Percentiles rank a stretch among this genome's conserved stretches.
These are phyloP conservation scores for Iris pallida DNA, from an alignment of 116 monocot species.

Conservation along the genomic window DNA sequence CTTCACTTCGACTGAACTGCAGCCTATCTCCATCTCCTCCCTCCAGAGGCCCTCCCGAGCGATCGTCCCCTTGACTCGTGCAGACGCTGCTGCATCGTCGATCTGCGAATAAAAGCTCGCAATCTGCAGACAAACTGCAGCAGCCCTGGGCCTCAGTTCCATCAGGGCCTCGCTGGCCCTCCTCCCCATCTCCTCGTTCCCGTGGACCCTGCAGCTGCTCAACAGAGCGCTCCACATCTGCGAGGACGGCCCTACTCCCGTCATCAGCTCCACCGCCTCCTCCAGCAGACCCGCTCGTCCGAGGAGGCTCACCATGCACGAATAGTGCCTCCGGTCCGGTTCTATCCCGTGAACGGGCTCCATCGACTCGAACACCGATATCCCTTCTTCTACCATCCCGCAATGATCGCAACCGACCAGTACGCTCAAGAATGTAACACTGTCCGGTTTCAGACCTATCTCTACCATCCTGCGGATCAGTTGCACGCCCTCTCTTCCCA, in stretches of 20 bases:
- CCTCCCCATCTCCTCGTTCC: constrained; percentile 2
- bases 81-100: not conserved
- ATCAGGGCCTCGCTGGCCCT: constrained; percentile 12
- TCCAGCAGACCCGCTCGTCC: constrained; percentile 23
- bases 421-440: constrained; percentile 15
- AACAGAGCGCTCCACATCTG: constrained; percentile 22
- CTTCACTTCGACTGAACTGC: constrained; percentile 20
- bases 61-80: constrained; percentile 2
- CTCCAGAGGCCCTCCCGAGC: not conserved
- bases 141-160: constrained; percentile 2
- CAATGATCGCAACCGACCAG: constrained; percentile 23
- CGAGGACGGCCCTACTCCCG: not conserved
- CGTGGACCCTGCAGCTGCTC: constrained; percentile 18
- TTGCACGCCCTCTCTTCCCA: constrained; percentile 10
- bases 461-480: constrained; percentile 15
- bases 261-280: constrained; percentile 21
- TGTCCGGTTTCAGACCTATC: constrained; percentile 20
- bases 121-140: constrained; percentile 14
- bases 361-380: constrained; percentile 16
- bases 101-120: constrained; percentile 9
- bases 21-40: constrained; percentile 5
- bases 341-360: constrained; percentile 10
- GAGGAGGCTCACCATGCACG: constrained; percentile 29
- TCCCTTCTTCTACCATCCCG: constrained; percentile 22
- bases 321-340: constrained; percentile 17